Evolutionary conservation across 306 rosid species (phyloP).

Genomic region (Arachis stenosperma): DNA sequence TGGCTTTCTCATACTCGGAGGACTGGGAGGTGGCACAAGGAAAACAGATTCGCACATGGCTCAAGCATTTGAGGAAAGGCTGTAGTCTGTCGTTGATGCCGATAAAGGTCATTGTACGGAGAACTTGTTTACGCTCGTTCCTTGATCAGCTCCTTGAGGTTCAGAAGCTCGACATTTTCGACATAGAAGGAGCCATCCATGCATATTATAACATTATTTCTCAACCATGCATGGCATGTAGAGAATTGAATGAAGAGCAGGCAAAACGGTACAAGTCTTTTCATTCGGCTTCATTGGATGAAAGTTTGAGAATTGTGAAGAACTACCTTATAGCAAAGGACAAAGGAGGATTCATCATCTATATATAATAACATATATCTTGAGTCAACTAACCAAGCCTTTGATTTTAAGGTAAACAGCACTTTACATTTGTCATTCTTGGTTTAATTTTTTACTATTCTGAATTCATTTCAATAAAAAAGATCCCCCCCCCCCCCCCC

Average conservation of each 20-base stretch:
- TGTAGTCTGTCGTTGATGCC: constrained; percentile 63
- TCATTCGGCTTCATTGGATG: constrained; percentile 83
- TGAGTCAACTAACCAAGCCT: constrained; percentile 70
- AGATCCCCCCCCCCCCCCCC: no score
- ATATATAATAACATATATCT: constrained; percentile 53
- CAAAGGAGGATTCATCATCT: constrained; percentile 54
- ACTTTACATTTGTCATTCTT: constrained; percentile 29
- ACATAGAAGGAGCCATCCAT: constrained; percentile 91
- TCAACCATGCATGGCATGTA: constrained; percentile 75
- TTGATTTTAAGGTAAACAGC: constrained; percentile 74
- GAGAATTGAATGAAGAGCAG: constrained; percentile 61
- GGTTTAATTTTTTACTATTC: constrained; percentile 20
- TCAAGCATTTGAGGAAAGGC: constrained; percentile 78
- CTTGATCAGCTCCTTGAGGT: constrained; percentile 74
- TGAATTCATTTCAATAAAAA: no score
- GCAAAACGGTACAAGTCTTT: constrained; percentile 54
- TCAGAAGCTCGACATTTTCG: constrained; percentile 84
- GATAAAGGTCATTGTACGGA: constrained; percentile 57
- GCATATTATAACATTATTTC: constrained; percentile 77
- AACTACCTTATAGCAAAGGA: constrained; percentile 76
- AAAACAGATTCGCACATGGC: constrained; percentile 53
- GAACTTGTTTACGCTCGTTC: constrained; percentile 66
- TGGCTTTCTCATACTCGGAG: constrained; percentile 84
- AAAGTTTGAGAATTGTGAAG: constrained; percentile 76
- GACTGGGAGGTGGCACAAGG: constrained; percentile 71